Percentiles rank a stretch among this genome's conserved stretches.
Evolutionary conservation across 345 rosid species (phyloP).

Genomic region (Pugionium dolabratum): DNA sequence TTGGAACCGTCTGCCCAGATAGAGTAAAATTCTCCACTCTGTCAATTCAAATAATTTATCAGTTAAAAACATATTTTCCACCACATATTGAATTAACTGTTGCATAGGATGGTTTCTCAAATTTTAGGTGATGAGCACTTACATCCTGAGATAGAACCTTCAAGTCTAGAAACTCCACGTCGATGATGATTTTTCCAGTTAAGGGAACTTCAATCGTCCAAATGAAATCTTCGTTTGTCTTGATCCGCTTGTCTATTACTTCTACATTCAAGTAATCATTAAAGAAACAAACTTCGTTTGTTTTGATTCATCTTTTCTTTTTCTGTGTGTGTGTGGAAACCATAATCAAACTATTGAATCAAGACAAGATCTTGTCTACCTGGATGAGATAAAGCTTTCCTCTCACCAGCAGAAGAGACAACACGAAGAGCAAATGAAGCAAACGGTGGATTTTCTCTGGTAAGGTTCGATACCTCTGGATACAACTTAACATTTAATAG

Average conservation of each 20-base stretch:
- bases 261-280: conserved; percentile 46
- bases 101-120: not conserved
- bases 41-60: conserved; percentile 15
- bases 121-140: conserved; percentile 25
- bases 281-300: not conserved
- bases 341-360: not conserved
- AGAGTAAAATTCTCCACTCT: conserved; percentile 77
- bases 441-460: conserved; percentile 81
- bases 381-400: conserved; percentile 79
- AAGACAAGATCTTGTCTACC: conserved; percentile 43
- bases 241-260: conserved; percentile 69
- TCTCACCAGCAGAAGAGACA: conserved; percentile 65
- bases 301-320: conserved; percentile 7
- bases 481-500: conserved; percentile 63
- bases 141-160: conserved; percentile 71
- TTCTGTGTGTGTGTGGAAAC: not conserved
- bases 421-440: conserved; percentile 81
- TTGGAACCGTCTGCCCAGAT: conserved; percentile 75
- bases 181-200: conserved; percentile 82
- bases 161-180: conserved; percentile 85
- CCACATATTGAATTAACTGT: conserved; percentile 1
- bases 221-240: conserved; percentile 73
- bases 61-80: not conserved
- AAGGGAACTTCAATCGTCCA: conserved; percentile 85
- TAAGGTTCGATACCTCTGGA: conserved; percentile 74